A percentile compares a stretch with the other conserved stretches of the same genome.
Conservation (phyloP, 768 basidiomycete species). For the Nidula microcarpa region DNA sequence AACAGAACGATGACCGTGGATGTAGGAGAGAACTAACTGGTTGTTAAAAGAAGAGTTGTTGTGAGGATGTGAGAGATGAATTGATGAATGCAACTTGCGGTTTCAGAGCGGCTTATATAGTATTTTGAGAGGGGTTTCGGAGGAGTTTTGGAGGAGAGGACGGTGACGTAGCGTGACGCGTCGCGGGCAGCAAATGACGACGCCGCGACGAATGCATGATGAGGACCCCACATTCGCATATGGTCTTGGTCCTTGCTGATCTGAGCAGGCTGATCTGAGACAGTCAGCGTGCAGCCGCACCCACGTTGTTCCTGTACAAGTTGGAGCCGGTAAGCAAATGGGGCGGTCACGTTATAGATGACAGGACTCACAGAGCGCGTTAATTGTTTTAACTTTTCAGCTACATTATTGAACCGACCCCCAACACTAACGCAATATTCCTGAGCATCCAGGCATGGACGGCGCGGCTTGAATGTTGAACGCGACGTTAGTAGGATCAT, state of each 20-base stretch:
- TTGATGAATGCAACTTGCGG: background rate
- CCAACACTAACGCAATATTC: too few relatives aligned
- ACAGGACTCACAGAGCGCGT: too few relatives aligned
- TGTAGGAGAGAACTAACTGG: background rate
- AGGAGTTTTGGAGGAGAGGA: background rate
- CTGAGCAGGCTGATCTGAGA: background rate
- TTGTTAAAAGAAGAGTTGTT: background rate
- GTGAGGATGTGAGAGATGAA: background rate
- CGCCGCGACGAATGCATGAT: background rate
- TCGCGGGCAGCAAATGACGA: conserved; percentile 11
- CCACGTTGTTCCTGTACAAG: background rate
- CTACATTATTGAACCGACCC: too few relatives aligned
- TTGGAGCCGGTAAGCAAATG: too few relatives aligned
- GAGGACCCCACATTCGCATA: too few relatives aligned
- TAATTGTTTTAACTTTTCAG: too few relatives aligned
- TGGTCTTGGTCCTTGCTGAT: too few relatives aligned
- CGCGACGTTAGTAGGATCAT: too few relatives aligned
- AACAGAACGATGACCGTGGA: background rate
- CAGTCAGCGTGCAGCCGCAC: background rate
- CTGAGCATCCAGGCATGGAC: too few relatives aligned
- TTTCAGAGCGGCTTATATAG: background rate
- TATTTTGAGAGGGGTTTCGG: background rate
- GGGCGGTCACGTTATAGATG: too few relatives aligned
- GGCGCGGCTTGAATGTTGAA: too few relatives aligned
- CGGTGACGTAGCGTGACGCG: conserved; percentile 1